Conservation (phyloP, 202 grass and related monocot genomes). For the Brachypodium distachyon region DNA sequence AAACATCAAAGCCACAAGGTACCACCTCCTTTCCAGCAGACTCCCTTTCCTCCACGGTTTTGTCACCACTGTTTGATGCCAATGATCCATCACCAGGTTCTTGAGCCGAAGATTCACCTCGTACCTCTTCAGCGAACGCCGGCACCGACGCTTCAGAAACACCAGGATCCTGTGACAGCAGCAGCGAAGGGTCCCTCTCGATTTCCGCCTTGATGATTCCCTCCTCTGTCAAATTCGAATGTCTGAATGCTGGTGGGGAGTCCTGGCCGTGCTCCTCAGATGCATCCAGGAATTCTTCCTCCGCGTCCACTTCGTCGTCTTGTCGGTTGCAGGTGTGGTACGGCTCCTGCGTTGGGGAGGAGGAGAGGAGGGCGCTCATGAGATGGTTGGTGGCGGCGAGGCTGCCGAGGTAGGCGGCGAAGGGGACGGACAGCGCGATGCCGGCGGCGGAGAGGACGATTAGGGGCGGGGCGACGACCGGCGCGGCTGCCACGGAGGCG, state of each 20-base stretch:
- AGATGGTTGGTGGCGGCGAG: slow-evolving; percentile 44
- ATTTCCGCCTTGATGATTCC: neutral
- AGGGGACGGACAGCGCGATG: slow-evolving; percentile 50
- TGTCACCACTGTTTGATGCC: neutral
- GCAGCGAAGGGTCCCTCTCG: neutral
- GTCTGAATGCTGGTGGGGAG: neutral
- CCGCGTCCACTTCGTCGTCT: neutral
- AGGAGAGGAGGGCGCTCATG: slow-evolving; percentile 43
- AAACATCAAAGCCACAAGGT: neutral
- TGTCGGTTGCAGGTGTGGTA: neutral
- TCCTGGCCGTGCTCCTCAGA: neutral
- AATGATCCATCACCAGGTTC: neutral
- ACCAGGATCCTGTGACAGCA: neutral
- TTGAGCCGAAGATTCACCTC: neutral
- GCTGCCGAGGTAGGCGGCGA: slow-evolving; percentile 52
- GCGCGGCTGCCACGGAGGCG: slow-evolving; percentile 36
- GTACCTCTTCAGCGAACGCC: neutral
- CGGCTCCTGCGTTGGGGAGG: neutral
- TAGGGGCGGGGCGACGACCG: slow-evolving; percentile 43
- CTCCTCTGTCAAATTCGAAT: neutral
- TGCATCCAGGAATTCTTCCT: neutral
- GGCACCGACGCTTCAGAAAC: neutral
- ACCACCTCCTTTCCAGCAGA: neutral
- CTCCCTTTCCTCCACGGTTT: neutral
- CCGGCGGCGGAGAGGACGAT: slow-evolving; percentile 41